Evolutionary conservation across 2,329 filamentous ascomycete genomes (phyloP).

Genomic region (Fusarium chuoi): DNA sequence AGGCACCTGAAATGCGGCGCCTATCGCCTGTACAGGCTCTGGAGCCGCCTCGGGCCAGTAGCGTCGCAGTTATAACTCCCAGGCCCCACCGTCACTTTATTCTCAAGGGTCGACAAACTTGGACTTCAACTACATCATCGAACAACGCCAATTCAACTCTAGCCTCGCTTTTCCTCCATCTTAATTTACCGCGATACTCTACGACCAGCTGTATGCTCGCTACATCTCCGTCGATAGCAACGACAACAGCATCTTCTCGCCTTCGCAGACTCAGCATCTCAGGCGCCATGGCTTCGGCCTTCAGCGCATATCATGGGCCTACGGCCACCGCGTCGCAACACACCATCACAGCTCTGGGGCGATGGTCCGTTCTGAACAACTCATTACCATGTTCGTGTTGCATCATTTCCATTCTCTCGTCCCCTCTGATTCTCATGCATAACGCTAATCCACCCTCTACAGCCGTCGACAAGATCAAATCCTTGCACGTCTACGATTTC

Average conservation of each 20-base stretch:
- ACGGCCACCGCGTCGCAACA: constrained; percentile 46
- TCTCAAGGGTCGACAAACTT: constrained; percentile 30
- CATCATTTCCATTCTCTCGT: neutral
- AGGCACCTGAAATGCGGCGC: constrained; percentile 30
- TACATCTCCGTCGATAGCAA: neutral
- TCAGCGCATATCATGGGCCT: constrained; percentile 50
- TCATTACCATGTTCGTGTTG: constrained; percentile 71
- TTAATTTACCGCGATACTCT: neutral
- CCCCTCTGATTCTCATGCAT: constrained; percentile 19
- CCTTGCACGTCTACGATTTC: constrained; percentile 95
- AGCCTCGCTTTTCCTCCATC: neutral
- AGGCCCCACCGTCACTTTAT: constrained; percentile 26
- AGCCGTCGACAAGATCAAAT: constrained; percentile 75
- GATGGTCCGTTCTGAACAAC: constrained; percentile 84
- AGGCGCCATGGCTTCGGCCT: constrained; percentile 54
- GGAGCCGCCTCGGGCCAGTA: constrained; percentile 39
- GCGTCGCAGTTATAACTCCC: neutral
- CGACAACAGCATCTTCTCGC: constrained; percentile 9
- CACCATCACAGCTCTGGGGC: constrained; percentile 79
- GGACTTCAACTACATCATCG: constrained; percentile 35
- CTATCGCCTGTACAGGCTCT: constrained; percentile 41
- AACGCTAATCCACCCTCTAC: constrained; percentile 7
- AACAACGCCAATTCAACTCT: neutral
- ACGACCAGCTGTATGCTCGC: constrained; percentile 39
- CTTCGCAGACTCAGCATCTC: constrained; percentile 38